These are phyloP conservation scores for Aspergillus tanneri DNA, from an alignment of 2,329 filamentous ascomycete genomes.

Conservation along the genomic window DNA sequence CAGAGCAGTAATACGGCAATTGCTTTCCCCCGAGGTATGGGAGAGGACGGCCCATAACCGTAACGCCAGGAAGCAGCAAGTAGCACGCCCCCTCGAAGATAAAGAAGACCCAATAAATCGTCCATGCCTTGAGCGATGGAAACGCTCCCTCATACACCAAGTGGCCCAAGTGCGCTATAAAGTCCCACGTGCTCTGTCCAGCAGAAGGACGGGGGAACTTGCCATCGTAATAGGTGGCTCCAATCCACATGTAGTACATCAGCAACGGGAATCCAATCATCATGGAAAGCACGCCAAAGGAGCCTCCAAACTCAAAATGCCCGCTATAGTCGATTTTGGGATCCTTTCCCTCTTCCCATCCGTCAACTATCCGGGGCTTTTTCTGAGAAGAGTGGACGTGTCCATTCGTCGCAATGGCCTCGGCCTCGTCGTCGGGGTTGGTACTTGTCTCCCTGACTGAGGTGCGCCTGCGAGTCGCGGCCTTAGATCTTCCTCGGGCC, in stretches of 20 bases:
- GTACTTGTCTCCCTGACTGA: conserved; percentile 23
- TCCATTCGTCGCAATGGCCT: conserved; percentile 21
- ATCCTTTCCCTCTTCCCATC: conserved; percentile 43
- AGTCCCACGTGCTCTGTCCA: conserved; percentile 68
- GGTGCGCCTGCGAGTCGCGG: conserved; percentile 32
- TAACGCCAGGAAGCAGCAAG: conserved; percentile 81
- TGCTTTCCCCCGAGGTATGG: conserved; percentile 79
- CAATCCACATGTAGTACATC: conserved; percentile 99
- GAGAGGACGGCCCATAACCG: conserved; percentile 82
- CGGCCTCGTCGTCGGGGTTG: conserved; percentile 21
- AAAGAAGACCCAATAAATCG: conserved; percentile 93
- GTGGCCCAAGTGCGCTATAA: conserved; percentile 66
- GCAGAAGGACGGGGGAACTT: conserved; percentile 67
- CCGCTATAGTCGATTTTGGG: conserved; percentile 50
- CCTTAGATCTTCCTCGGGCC: conserved; percentile 22
- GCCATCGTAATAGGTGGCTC: conserved; percentile 87
- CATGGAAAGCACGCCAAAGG: conserved; percentile 73
- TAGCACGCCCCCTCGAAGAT: conserved; percentile 81
- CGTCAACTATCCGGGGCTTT: conserved; percentile 39
- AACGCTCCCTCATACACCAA: conserved; percentile 82
- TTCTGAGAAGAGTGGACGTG: conserved; percentile 21
- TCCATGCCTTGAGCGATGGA: conserved; percentile 78
- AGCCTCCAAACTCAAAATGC: conserved; percentile 81
- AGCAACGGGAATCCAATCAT: conserved; percentile 91
- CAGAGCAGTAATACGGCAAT: conserved; percentile 92